Evolutionary conservation across 2,329 filamentous ascomycete species (phyloP).

Genomic region (Ilyonectria destructans): DNA sequence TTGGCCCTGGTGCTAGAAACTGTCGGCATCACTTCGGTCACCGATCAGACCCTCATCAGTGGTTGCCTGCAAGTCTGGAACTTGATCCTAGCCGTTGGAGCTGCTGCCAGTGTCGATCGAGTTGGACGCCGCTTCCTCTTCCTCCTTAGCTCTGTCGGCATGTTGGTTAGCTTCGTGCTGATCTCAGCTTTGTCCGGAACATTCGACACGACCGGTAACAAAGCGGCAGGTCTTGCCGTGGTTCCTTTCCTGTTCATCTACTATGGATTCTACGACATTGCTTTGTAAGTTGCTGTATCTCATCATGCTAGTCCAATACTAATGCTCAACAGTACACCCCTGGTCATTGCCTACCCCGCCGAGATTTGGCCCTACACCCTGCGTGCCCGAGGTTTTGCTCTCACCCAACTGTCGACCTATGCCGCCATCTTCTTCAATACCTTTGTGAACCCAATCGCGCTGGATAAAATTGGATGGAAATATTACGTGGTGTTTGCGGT

Average conservation of each 20-base stretch:
- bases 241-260: conserved; percentile 22
- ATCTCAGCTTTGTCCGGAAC: conserved; percentile 50
- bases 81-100: conserved; percentile 54
- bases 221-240: conserved; percentile 11
- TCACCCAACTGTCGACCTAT: conserved; percentile 27
- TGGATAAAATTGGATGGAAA: conserved; percentile 35
- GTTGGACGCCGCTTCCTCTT: conserved; percentile 34
- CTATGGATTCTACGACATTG: conserved; percentile 37
- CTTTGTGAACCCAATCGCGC: conserved; percentile 35
- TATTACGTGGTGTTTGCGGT: conserved; percentile 37
- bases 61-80: conserved; percentile 52
- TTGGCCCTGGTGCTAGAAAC: conserved; percentile 56
- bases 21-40: conserved; percentile 56
- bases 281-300: conserved; percentile 21
- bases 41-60: conserved; percentile 51
- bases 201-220: conserved; percentile 24
- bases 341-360: conserved; percentile 35
- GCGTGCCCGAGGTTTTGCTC: conserved; percentile 31
- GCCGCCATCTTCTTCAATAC: conserved; percentile 30
- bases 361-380: conserved; percentile 47
- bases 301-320: not conserved
- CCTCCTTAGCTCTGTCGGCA: conserved; percentile 27
- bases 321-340: conserved; percentile 20
- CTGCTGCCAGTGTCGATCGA: conserved; percentile 46
- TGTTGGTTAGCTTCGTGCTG: conserved; percentile 40